Conservation (phyloP, 163 green algal genomes). For the Scenedesmus sp. region DNA sequence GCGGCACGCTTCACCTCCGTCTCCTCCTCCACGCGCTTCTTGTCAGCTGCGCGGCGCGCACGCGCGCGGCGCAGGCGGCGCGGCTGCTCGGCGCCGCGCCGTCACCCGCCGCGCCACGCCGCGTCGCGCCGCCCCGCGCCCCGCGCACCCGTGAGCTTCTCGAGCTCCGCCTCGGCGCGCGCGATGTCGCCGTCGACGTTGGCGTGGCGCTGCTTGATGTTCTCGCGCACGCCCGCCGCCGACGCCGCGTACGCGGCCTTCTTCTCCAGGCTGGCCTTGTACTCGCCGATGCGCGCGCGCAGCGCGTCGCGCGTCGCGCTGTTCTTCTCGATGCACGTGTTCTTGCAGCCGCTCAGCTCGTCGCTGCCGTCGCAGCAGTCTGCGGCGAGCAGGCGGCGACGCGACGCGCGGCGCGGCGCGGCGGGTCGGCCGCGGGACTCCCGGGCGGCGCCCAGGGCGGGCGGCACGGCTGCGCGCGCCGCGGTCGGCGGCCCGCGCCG, state of each 20-base stretch:
- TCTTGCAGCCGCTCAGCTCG: slow-evolving; percentile 79
- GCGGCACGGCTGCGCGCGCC: no score
- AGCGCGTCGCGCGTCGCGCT: slow-evolving; percentile 58
- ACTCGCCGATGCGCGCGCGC: slow-evolving; percentile 52
- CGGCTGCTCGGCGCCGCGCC: no score
- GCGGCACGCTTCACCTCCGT: slow-evolving; percentile 33
- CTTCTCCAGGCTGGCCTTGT: slow-evolving; percentile 52
- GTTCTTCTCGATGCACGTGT: slow-evolving; percentile 77
- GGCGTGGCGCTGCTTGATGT: slow-evolving; percentile 42
- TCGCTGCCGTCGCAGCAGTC: slow-evolving; percentile 95
- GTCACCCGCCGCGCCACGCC: no score
- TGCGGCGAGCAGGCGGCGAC: slow-evolving; percentile 43
- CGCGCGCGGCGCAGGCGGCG: no score
- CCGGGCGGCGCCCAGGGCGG: not conserved
- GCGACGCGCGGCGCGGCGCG: no score
- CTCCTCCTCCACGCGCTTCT: slow-evolving; percentile 44
- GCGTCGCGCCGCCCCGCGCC: not conserved
- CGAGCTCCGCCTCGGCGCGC: slow-evolving; percentile 33
- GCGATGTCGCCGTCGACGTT: slow-evolving; percentile 48
- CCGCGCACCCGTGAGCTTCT: slow-evolving; percentile 44
- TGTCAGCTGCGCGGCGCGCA: slow-evolving; percentile 1
- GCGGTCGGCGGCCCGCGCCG: no score
- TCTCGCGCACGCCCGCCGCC: slow-evolving; percentile 39
- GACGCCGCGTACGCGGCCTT: slow-evolving; percentile 32
- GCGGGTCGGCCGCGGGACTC: no score